Base-by-base conservation (phyloP, 352 stramenopile genomes). In the Salisapilia sapeloensis region DNA sequence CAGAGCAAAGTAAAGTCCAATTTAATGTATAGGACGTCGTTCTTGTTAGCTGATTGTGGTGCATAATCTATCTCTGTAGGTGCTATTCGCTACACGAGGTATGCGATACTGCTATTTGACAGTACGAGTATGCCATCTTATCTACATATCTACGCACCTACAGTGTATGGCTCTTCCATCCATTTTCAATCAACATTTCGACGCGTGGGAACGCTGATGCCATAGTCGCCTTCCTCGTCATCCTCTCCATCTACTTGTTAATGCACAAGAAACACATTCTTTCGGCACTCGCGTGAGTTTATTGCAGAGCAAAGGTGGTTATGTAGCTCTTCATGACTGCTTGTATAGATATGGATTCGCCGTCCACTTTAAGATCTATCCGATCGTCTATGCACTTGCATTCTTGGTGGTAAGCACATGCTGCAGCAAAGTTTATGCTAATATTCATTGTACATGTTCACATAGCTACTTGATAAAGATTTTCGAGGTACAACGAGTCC, bases 281-380 rank as follows among this genome's bases (percentile, higher is more conserved):
- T 4, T 61, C 76, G 5, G 72, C 71, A 6, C 46, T 85, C 28
- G 48, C 65, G 71, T 87, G 50, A 24, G 67, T 46, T 2, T 21
- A 29, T 38, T 9, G 19, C 6, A 28, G 11, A 14, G 28, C 26
- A 11, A 14, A 13, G 14, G n/a, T 18, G 13, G 7, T 24, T 6
- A 6, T 18, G 19, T 13, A 29, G 7, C 16, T 35, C 1, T 9
- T n/a, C 6, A 4, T 41, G 17, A 26, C 12, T n/a, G n/a, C n/a
- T n/a, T n/a, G n/a, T 29, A 3, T 45, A 96, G 53, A 50, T 93
- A 97, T 57, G 93, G 92, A 3, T 67, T 96, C 22, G 94, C 90
- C 0, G 90, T 99, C 20, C 95, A 99, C 53, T 82, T 97, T 47
- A 97, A 97, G 54, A 91, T 99, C 11, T 99, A 99, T 48, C 96